Percentiles rank a stretch among this genome's conserved stretches.
These are phyloP conservation scores for Stephania cephalantha DNA, from an alignment of 164 flowering plant genomes.

Conservation along the genomic window DNA sequence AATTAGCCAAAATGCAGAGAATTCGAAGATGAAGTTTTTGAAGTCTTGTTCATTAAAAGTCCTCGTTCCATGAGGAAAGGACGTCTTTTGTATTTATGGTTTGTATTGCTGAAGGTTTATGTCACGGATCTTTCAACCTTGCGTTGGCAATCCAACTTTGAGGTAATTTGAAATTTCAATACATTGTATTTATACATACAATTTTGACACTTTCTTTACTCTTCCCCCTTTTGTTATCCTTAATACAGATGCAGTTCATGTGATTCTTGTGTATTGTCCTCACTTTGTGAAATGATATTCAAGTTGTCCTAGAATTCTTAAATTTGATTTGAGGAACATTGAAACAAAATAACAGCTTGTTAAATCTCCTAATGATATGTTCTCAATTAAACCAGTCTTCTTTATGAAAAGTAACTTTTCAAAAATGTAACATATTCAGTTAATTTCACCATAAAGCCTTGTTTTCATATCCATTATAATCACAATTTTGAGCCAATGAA, in stretches of 20 bases:
- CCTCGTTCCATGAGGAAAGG: slow-evolving; percentile 2
- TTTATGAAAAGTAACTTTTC: too few relatives aligned
- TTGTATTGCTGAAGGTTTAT: slow-evolving; percentile 4
- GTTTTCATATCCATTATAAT: too few relatives aligned
- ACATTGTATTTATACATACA: background rate
- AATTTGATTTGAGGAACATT: too few relatives aligned
- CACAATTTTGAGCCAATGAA: too few relatives aligned
- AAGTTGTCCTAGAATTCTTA: too few relatives aligned
- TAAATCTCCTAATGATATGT: too few relatives aligned
- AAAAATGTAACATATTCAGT: too few relatives aligned
- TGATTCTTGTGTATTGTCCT: background rate
- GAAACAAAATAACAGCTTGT: too few relatives aligned
- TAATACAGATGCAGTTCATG: background rate
- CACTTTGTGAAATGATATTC: too few relatives aligned
- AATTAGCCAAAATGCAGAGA: slow-evolving; percentile 8
- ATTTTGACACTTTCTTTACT: slow-evolving; percentile 1
- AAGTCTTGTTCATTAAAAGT: background rate
- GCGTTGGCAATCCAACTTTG: slow-evolving; percentile 15
- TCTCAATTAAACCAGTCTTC: too few relatives aligned
- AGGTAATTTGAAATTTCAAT: slow-evolving; percentile 8
- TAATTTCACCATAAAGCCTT: too few relatives aligned
- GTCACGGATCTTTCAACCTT: slow-evolving; percentile 16
- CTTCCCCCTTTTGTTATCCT: background rate
- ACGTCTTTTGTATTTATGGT: slow-evolving; percentile 2
- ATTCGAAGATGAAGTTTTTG: background rate